phyloP scores from a whole-genome alignment of 257 asterid genomes.

The Capsicum rhomboideum region DNA sequence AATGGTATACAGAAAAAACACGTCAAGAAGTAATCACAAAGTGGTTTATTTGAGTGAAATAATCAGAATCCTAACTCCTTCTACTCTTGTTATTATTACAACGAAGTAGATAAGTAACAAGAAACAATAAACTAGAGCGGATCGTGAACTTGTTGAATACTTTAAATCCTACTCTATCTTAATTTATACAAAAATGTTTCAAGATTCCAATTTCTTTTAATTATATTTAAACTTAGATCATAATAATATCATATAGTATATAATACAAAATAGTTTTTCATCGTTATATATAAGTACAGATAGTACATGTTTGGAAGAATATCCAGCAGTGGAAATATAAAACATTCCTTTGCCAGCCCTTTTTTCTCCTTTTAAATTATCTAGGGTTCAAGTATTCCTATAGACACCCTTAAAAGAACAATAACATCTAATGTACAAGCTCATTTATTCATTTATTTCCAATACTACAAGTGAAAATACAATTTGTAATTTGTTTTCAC shows the following conservation, averaged over 20 bases:
- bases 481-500: background rate
- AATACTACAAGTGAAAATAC: background rate
- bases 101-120: background rate
- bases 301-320: background rate
- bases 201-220: background rate
- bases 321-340: background rate
- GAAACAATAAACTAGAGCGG: background rate
- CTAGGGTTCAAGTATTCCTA: no score
- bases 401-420: background rate
- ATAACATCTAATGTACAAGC: background rate
- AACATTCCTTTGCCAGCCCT: background rate
- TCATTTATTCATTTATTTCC: background rate
- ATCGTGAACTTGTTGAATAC: background rate
- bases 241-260: background rate
- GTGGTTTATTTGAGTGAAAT: background rate
- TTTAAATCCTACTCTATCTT: background rate
- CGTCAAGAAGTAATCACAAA: background rate
- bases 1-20: background rate
- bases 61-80: background rate
- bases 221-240: background rate
- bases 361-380: background rate
- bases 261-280: background rate
- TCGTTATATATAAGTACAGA: no score
- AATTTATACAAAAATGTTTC: background rate
- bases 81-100: background rate